Conservation (phyloP, 2,329 filamentous ascomycete species). For the Amesomyces nigricolor region DNA sequence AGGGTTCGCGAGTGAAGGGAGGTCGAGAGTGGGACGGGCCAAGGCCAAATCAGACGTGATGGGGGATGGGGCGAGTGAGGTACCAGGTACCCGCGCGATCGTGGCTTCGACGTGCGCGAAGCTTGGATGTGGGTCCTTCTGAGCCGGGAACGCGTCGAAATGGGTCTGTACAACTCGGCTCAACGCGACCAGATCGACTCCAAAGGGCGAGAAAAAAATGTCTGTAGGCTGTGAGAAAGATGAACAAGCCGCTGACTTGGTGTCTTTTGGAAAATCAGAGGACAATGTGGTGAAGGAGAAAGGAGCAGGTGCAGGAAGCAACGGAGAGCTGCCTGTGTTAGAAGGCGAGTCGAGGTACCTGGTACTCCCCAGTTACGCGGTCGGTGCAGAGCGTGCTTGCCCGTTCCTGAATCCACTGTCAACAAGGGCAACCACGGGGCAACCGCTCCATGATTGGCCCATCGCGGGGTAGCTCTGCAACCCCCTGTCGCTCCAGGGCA, state of each 20-base stretch:
- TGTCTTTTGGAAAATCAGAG: background rate
- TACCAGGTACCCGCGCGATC: conserved; percentile 22
- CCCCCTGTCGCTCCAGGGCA: conserved; percentile 15
- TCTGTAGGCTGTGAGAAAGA: background rate
- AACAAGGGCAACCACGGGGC: conserved; percentile 53
- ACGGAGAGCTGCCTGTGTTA: background rate
- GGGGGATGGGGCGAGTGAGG: conserved; percentile 17
- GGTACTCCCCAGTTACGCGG: conserved; percentile 22
- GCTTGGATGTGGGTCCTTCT: conserved; percentile 6
- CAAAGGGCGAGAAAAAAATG: background rate
- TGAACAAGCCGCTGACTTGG: background rate
- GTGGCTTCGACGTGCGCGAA: conserved; percentile 5
- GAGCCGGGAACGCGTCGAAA: conserved; percentile 2
- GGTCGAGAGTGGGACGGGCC: conserved; percentile 21
- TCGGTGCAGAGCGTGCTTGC: conserved; percentile 26
- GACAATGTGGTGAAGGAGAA: background rate
- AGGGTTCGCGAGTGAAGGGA: conserved; percentile 19
- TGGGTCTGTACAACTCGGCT: background rate
- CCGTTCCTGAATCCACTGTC: conserved; percentile 30
- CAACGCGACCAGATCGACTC: background rate
- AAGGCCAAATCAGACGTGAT: conserved; percentile 26
- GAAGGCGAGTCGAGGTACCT: conserved; percentile 24
- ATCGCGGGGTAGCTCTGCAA: conserved; percentile 9
- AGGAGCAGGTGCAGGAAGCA: background rate
- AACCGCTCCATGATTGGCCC: conserved; percentile 48